These are phyloP conservation scores for Boechera retrofracta DNA, from an alignment of 345 rosid species.

Conservation along the genomic window DNA sequence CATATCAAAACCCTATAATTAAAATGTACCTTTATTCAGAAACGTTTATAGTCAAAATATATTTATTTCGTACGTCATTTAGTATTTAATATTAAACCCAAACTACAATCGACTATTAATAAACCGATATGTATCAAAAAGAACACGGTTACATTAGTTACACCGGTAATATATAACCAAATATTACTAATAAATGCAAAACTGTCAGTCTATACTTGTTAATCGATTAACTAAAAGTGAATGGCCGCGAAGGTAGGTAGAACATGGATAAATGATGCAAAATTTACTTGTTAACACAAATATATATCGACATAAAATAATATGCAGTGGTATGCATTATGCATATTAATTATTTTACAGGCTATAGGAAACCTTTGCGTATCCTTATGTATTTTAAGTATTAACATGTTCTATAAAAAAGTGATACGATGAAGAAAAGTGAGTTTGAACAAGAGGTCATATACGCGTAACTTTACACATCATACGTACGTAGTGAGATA, in stretches of 20 bases:
- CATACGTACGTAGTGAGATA: slow-evolving; percentile 21
- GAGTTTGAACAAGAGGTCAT: slow-evolving; percentile 39
- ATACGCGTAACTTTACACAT: slow-evolving; percentile 44
- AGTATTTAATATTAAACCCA: background rate
- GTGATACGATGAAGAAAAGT: slow-evolving; percentile 32
- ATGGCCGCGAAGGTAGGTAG: slow-evolving; percentile 1
- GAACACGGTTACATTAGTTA: background rate
- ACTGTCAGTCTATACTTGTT: background rate
- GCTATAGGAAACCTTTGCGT: background rate
- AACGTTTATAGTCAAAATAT: slow-evolving; percentile 7
- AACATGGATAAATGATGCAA: background rate
- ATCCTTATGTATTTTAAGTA: background rate
- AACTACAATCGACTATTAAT: background rate
- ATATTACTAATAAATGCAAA: background rate
- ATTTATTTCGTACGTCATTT: background rate
- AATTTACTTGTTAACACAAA: background rate
- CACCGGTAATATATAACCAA: background rate
- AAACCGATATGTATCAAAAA: background rate
- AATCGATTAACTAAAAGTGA: background rate
- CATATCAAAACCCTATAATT: slow-evolving; percentile 32
- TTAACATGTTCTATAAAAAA: slow-evolving; percentile 1
- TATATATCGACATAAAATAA: too few species aligned
- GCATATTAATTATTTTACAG: too few species aligned
- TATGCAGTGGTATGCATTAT: too few species aligned
- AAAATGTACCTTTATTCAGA: slow-evolving; percentile 33